Conservation (phyloP, 192 early-diverging fungal species). For the Mortierella hygrophila region DNA sequence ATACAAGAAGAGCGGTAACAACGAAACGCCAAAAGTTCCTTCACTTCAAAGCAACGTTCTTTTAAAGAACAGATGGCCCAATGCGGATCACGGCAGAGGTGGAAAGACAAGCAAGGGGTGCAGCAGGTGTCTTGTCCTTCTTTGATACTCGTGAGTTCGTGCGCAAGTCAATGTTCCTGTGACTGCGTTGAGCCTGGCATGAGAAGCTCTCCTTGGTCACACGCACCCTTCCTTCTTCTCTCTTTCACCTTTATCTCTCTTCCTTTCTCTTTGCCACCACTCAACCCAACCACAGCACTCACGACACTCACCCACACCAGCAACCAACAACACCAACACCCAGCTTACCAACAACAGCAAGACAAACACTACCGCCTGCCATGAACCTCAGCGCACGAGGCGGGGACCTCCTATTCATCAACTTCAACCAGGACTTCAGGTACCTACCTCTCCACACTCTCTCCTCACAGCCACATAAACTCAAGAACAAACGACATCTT, state of each 20-base stretch:
- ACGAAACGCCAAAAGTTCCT: too few species aligned
- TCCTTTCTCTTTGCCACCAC: not conserved
- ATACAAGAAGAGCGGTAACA: too few species aligned
- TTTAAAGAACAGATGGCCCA: not conserved
- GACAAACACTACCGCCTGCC: not conserved
- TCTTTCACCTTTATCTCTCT: not conserved
- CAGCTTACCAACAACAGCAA: not conserved
- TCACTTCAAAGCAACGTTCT: too few species aligned
- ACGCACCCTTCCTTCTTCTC: not conserved
- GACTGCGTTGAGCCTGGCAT: not conserved
- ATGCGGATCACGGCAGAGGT: not conserved
- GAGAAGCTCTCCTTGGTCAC: not conserved
- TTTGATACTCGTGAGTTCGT: not conserved
- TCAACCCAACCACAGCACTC: not conserved
- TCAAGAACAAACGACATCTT: not conserved
- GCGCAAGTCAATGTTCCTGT: not conserved
- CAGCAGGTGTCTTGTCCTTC: not conserved
- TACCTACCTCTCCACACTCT: slow-evolving; percentile 16
- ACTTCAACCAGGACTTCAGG: slow-evolving; percentile 89
- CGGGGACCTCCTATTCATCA: slow-evolving; percentile 82
- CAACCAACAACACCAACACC: not conserved
- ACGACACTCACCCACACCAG: not conserved
- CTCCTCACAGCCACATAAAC: not conserved
- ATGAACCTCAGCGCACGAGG: slow-evolving; percentile 78
- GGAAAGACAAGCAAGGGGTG: not conserved